Evolutionary conservation across 2,329 filamentous ascomycete genomes (phyloP), one percentile per base, ranked within the genome.

Genomic region (Sporothrix schenckii): DNA sequence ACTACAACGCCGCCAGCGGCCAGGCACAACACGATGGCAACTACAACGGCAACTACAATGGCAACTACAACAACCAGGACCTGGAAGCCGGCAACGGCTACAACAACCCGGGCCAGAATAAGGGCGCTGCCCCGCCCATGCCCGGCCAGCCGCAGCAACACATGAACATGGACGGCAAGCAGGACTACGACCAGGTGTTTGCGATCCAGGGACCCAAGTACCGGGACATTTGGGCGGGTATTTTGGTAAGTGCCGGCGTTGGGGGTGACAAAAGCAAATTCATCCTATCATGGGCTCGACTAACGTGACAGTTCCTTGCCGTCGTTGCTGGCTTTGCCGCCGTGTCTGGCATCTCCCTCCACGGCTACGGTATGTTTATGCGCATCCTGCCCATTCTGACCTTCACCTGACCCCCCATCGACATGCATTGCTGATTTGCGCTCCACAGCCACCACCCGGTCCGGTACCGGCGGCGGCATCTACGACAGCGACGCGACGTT

Each of bases 191-290:
- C 24, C 87, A 97, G 77, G 87, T 89, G 1, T 97, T 98, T 84
- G 90, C 90, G 80, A 80, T 97, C 68, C 87, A 92, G 49, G 89
- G 83, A 30, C 93, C 93, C n/a, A 96, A 94, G 79, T 97, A 86
- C 81, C 92, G 97, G 76, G 94, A 98, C 78, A 78, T 92, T 34
- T 97, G 94, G 94, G 94, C 94, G 3, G 93, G 91, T 4, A 81
- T 96, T 53, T 82, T 97, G 77, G 89, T 91, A 79, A 19, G 84
- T 79, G 63, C 44, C 14, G 44, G 14, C 44, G 14, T 14, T 14
- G 4, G 11, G 14, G 11, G 41, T 47, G 14, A 10, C 3, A 1
- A 44, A 2, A 16, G 2, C 10, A 16, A 47, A 1, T 16, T 49
- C 4, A 49, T 19, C 44, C 4, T 6, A 4, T 34, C 34, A 34